Conservation (phyloP, 2,329 filamentous ascomycete species). For the Ceratocystis lukuohia region DNA sequence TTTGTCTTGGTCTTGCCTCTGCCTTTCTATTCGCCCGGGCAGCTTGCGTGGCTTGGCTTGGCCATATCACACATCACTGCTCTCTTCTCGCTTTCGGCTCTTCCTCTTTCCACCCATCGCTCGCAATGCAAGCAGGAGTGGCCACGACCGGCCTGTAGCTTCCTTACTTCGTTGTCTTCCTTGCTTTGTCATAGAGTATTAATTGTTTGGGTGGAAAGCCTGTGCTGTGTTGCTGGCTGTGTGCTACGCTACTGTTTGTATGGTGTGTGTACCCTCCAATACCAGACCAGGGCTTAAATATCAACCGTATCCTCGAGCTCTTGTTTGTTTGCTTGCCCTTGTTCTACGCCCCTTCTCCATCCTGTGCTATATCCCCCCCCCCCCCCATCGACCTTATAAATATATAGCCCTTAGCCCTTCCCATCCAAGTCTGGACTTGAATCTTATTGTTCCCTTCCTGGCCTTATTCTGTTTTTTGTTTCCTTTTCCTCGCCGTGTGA, state of each 20-base stretch:
- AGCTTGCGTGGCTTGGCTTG: constrained; percentile 7
- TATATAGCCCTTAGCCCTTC: neutral
- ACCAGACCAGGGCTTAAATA: neutral
- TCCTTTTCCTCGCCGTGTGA: neutral
- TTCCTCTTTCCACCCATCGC: neutral
- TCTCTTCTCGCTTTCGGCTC: neutral
- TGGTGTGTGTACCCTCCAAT: too few relatives aligned
- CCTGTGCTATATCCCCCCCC: neutral
- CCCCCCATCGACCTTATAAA: neutral
- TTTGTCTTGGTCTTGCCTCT: neutral
- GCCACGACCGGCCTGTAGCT: neutral
- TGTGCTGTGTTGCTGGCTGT: neutral
- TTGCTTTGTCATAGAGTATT: neutral
- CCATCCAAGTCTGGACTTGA: neutral
- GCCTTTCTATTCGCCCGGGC: neutral
- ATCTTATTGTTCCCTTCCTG: neutral
- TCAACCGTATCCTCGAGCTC: neutral
- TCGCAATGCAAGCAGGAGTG: neutral
- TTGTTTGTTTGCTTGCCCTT: neutral
- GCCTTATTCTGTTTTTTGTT: neutral
- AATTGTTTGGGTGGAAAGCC: neutral
- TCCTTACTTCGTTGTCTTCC: neutral
- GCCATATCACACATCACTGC: neutral
- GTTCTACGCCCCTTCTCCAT: neutral
- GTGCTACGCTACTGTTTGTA: too few relatives aligned